Base-by-base conservation (phyloP, 768 basidiomycete genomes). In the Tricholoma sp. region DNA sequence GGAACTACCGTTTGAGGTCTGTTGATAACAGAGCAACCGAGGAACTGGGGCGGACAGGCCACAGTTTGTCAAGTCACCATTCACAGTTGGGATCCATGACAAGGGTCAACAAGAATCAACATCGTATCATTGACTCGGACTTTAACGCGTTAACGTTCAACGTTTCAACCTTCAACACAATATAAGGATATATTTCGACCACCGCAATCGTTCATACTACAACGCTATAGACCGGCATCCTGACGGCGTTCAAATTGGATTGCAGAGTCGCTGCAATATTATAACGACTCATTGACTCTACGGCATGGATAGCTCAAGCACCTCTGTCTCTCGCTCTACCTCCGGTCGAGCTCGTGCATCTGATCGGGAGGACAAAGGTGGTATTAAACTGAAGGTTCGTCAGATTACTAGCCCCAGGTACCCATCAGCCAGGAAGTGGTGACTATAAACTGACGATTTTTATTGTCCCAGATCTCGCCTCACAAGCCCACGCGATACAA, bases 401-500 rank as follows among this genome's bases (percentile, higher is more conserved):
- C 44, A 41, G 8, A 12, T 24, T 9, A 12, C 34, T 13, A 20
- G 13, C 9, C 17, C 17, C 45, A 4, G 24, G 24, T 24, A 24
- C 24, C 24, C 24, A 2, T 24, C 24, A 24, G 24, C 24, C 24
- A 24, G 24, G 24, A 24, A 24, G 24, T 4, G 24, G 24, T 20
- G 12, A 13, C 7, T 8, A 17, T 6, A 20, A 7, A 29, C 20
- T 32, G 49, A 18, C 6, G 17, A 24, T n/a, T 12, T 33, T n/a
- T 18, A 10, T 20, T 15, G 11, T 29, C 3, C 11, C 24, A 52
- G 32, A 42, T 24, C 10, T 36, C 33, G 12, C 12, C 17, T 34
- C 44, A 37, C 24, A 33, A 51, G 42, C 37, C 54, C 36, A 59
- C 63, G 6, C 61, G 65, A 28, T 70, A 69, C 58, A 70, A 70